Percentiles rank a stretch among this genome's conserved stretches.
phyloP scores from a whole-genome alignment of 1,139 yeast genomes.

The Protomyces gravidus region DNA sequence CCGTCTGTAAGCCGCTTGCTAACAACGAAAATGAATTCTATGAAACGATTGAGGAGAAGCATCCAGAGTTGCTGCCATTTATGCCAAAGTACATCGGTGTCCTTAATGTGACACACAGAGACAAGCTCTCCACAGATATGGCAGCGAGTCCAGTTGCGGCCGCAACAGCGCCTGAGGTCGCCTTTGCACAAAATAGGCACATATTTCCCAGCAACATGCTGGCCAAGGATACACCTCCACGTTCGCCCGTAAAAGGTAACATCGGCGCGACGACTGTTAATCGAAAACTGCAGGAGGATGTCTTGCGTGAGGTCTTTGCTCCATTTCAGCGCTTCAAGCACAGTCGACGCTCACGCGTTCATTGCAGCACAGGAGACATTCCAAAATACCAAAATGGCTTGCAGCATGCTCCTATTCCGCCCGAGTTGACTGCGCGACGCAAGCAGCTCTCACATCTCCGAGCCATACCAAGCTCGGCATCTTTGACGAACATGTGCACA shows the following conservation, averaged over 20 bases:
- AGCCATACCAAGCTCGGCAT: constrained; percentile 11
- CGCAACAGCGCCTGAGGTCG: constrained; percentile 29
- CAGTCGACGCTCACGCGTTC: neutral
- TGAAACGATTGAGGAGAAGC: constrained; percentile 74
- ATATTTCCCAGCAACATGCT: constrained; percentile 29
- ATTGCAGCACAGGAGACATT: neutral
- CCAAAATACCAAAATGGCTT: neutral
- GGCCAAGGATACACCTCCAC: neutral
- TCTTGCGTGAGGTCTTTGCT: constrained; percentile 65
- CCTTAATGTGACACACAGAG: constrained; percentile 75
- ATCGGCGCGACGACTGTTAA: constrained; percentile 65
- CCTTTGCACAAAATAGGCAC: constrained; percentile 31
- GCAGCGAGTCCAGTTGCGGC: neutral
- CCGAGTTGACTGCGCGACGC: neutral
- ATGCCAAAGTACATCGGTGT: constrained; percentile 96
- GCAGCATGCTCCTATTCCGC: neutral
- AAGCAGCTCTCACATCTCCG: neutral
- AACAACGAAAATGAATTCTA: constrained; percentile 88
- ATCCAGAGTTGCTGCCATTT: constrained; percentile 69
- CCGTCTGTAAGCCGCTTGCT: constrained; percentile 92
- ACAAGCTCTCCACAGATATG: neutral
- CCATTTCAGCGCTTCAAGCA: constrained; percentile 40
- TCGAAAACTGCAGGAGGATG: constrained; percentile 59
- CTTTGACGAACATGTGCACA: neutral
- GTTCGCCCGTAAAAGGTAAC: constrained; percentile 31